These are phyloP conservation scores for Corymbia citriodora DNA, from an alignment of 441 rosid genomes.

Conservation along the genomic window DNA sequence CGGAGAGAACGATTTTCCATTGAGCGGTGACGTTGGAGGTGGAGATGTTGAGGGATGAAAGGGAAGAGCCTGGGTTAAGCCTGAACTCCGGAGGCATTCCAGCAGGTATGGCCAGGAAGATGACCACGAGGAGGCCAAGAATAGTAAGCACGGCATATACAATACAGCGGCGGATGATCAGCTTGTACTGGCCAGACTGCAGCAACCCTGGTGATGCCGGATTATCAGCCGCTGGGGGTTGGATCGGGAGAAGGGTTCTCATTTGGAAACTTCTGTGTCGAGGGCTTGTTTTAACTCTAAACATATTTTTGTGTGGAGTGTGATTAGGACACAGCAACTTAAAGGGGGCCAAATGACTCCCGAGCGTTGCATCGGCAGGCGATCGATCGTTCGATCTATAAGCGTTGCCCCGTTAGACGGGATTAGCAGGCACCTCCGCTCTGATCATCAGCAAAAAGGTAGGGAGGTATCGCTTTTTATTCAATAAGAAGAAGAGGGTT, in stretches of 20 bases:
- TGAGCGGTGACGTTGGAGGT: neutral
- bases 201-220: neutral
- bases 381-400: neutral
- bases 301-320: neutral
- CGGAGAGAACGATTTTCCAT: neutral
- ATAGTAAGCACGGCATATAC: accelerated
- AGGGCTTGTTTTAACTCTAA: neutral
- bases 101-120: neutral
- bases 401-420: neutral
- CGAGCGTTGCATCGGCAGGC: neutral
- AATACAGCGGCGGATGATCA: accelerated
- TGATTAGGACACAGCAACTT: neutral
- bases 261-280: neutral
- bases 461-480: neutral
- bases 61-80: neutral
- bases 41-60: neutral
- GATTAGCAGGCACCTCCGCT: neutral
- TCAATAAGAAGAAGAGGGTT: neutral
- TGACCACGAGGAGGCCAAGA: neutral
- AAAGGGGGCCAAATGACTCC: neutral
- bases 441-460: neutral
- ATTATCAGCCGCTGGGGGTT: neutral
- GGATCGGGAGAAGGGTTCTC: neutral
- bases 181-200: neutral
- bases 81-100: neutral